Percentiles rank a stretch among this genome's conserved stretches.
These are phyloP conservation scores for Tetradesmus lagerheimii DNA, from an alignment of 139 green algal species.

Conservation along the genomic window DNA sequence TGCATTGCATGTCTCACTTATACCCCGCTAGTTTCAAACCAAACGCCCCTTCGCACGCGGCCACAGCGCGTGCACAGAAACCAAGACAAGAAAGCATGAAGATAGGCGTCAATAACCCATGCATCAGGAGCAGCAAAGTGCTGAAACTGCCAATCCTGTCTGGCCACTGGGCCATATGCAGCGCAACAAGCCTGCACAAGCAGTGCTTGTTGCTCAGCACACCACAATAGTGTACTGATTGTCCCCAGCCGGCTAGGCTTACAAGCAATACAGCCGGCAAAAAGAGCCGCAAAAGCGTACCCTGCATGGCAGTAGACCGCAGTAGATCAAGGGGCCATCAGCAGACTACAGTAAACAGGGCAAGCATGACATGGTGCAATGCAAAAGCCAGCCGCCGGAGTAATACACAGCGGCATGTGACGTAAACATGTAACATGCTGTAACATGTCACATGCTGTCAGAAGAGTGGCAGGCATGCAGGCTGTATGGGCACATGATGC, in stretches of 20 bases:
- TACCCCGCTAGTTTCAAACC: background rate
- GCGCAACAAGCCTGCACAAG: background rate
- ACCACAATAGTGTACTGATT: background rate
- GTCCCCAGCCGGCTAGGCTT: too few relatives aligned
- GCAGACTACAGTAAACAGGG: background rate
- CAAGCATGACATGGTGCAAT: background rate
- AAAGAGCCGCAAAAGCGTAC: too few relatives aligned
- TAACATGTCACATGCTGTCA: background rate
- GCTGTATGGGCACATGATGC: background rate
- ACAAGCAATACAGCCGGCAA: too few relatives aligned
- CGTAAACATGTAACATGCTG: background rate
- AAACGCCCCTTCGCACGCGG: background rate
- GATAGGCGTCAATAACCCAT: background rate
- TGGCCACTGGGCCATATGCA: background rate
- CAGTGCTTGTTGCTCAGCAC: background rate
- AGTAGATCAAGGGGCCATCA: too few relatives aligned
- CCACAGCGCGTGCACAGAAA: background rate
- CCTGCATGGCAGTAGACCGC: too few relatives aligned
- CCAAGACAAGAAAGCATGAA: background rate
- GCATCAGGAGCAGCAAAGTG: background rate
- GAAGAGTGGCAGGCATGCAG: background rate
- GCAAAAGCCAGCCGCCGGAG: background rate
- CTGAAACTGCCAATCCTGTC: background rate
- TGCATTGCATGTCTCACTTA: background rate
- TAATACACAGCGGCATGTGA: background rate